Evolutionary conservation across 495 filamentous ascomycete species (phyloP), one percentile per base, ranked within the genome.

Genomic region (Daldinia childiae): DNA sequence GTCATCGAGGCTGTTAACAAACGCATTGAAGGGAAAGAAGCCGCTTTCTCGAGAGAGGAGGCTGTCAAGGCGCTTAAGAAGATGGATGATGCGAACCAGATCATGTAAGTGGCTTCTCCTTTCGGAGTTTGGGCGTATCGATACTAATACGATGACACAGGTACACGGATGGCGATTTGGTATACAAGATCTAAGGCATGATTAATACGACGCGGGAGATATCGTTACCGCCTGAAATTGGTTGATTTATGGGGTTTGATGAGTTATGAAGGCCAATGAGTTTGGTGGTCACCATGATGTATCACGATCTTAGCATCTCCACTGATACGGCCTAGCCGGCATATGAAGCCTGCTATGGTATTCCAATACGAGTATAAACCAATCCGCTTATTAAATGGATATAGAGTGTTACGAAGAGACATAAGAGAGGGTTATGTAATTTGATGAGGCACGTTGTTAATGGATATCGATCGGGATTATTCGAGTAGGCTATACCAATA

Each of bases 11-110:
- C 91, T 0, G 92, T 99, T 38, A 99, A 99, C 79, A 81, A 80
- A 5, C 86, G 87, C 61, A 74, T 97, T 26, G 85, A 85, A 0
- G 66, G 85, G 80, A 34, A 82, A 79, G 74, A 73, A 36, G 81
- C 80, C 15, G 77, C 81, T 41, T 98, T 97, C 82, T 85, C 81
- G 38, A 83, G 85, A 29, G 79, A 82, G 1, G 96, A 99, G 82
- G 94, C 92, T 3, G 80, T 91, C 58, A 82, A 87, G 78, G 95
- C 93, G 57, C 78, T 99, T 73, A 85, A 86, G 78, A 87, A 82
- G 75, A 91, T 99, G 92, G 90, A 91, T 64, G 89, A 90, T 50
- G 82, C 84, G 78, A 98, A 98, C 76, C 88, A 92, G 82, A 89
- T 99, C 79, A 98, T 98, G 96, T 97, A 81, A 89, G 92, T 90